A percentile compares a stretch with the other conserved stretches of the same genome.
Evolutionary conservation across 306 rosid genomes (phyloP).

Genomic region (Hippophae rhamnoides): DNA sequence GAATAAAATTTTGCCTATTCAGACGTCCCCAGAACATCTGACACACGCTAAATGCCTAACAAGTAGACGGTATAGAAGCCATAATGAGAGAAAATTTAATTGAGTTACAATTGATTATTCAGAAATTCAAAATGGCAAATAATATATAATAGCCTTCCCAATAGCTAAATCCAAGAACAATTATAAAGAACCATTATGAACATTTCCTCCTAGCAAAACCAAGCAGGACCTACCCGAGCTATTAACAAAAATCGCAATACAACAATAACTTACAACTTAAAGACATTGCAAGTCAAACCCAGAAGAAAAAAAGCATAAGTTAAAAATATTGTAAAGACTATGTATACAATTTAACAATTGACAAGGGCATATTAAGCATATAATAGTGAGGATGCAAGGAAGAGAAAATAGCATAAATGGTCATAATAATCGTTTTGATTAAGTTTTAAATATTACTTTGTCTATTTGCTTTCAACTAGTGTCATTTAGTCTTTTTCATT

Average conservation of each 20-base stretch:
- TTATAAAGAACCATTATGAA: constrained; percentile 18
- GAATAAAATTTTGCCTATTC: constrained; percentile 5
- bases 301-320: background rate
- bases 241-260: constrained; percentile 16
- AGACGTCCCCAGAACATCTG: background rate
- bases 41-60: background rate
- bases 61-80: background rate
- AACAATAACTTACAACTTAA: constrained; percentile 2
- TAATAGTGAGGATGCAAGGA: too few species aligned
- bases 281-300: constrained; percentile 10
- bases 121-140: background rate
- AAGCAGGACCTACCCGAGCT: constrained; percentile 20
- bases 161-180: constrained; percentile 9
- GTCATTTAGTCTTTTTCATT: too few species aligned
- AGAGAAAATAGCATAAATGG: too few species aligned
- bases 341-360: too few species aligned
- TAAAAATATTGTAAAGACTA: too few species aligned
- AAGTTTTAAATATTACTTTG: too few species aligned
- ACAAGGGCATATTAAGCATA: too few species aligned
- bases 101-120: background rate
- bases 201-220: constrained; percentile 23
- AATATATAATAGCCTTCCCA: constrained; percentile 3
- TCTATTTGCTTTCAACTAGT: too few species aligned
- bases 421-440: too few species aligned
- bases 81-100: background rate